phyloP scores from a whole-genome alignment of 768 basidiomycete species.

The Agrocybe chaxingu region DNA sequence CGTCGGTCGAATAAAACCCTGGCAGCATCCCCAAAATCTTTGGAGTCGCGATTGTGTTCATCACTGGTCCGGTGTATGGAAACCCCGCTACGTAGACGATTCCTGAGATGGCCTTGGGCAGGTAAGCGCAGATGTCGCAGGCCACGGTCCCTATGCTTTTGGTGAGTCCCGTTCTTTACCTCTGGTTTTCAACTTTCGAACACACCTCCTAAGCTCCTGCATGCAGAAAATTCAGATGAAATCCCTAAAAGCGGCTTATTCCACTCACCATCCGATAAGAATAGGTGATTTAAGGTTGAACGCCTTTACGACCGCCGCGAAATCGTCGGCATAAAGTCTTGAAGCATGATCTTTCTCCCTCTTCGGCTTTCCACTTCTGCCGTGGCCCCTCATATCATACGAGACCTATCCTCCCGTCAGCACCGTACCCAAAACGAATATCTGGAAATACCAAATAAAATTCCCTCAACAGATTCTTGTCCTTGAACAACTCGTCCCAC shows the following conservation, averaged over 20 bases:
- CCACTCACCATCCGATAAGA: conserved; percentile 28
- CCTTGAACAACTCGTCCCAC: conserved; percentile 35
- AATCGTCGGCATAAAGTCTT: conserved; percentile 28
- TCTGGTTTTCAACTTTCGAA: background rate
- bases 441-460: conserved; percentile 22
- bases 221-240: background rate
- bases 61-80: conserved; percentile 21
- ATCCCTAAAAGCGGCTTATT: background rate
- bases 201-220: conserved; percentile 28
- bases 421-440: background rate
- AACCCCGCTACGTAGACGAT: conserved; percentile 24
- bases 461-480: conserved; percentile 19
- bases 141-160: conserved; percentile 20
- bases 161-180: conserved; percentile 1
- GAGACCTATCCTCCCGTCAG: conserved; percentile 20
- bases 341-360: conserved; percentile 23
- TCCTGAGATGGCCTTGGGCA: conserved; percentile 25
- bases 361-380: conserved; percentile 29
- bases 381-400: conserved; percentile 32
- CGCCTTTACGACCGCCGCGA: conserved; percentile 26
- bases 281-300: conserved; percentile 26
- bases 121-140: conserved; percentile 24
- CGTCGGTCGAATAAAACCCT: conserved; percentile 18
- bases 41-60: conserved; percentile 20
- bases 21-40: conserved; percentile 15